Percentiles rank a stretch among this genome's conserved stretches.
Evolutionary conservation across 140 eudicot species (phyloP).

Genomic region (Bidens hawaiensis): DNA sequence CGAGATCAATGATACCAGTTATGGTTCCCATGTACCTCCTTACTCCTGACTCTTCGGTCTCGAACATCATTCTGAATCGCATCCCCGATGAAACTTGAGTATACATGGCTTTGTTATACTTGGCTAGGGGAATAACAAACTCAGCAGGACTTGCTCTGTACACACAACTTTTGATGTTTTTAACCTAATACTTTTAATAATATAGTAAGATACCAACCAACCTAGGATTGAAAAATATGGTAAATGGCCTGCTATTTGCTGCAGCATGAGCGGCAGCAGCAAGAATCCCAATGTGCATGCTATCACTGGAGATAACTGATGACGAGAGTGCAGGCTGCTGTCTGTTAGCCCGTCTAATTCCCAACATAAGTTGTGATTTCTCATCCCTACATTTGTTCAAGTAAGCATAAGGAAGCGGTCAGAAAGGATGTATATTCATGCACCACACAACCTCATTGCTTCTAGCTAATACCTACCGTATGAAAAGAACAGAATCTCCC

Average conservation of each 20-base stretch:
- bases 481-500: constrained; percentile 80
- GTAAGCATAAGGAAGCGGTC: neutral
- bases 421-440: neutral
- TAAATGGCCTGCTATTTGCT: constrained; percentile 85
- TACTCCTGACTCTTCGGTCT: constrained; percentile 86
- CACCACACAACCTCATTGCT: neutral
- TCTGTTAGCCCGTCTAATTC: constrained; percentile 74
- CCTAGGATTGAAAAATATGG: constrained; percentile 92
- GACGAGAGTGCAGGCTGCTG: constrained; percentile 92
- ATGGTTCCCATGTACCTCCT: constrained; percentile 91
- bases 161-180: constrained; percentile 13
- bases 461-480: constrained; percentile 42
- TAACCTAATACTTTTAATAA: neutral
- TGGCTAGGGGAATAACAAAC: constrained; percentile 92
- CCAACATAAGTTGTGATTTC: constrained; percentile 80
- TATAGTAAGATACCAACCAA: neutral
- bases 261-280: no score
- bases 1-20: constrained; percentile 78
- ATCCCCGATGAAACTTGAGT: constrained; percentile 81
- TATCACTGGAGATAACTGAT: constrained; percentile 91
- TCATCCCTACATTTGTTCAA: constrained; percentile 58
- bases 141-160: constrained; percentile 78
- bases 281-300: constrained; percentile 97
- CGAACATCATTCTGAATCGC: constrained; percentile 98
- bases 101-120: constrained; percentile 90